A percentile compares a stretch with the other conserved stretches of the same genome.
Conservation (phyloP, 345 rosid genomes). For the Durio zibethinus region DNA sequence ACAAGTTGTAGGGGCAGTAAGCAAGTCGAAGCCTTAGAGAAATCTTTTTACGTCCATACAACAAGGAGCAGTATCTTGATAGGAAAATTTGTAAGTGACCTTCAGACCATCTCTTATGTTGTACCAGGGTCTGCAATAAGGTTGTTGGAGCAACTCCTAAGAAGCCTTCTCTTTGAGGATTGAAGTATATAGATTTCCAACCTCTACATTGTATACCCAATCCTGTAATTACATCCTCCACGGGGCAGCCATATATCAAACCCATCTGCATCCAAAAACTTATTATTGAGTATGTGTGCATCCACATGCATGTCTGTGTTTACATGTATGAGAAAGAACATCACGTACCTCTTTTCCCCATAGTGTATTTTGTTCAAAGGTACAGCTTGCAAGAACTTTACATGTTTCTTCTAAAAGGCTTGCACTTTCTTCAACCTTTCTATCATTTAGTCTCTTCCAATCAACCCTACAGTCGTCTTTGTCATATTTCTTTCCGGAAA, state of each 20-base stretch:
- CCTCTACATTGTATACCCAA: constrained; percentile 38
- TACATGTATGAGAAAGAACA: too few species aligned
- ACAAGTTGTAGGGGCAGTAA: neutral
- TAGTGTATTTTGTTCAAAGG: neutral
- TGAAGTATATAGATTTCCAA: constrained; percentile 37
- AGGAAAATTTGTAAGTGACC: neutral
- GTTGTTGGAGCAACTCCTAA: constrained; percentile 40
- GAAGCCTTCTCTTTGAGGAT: constrained; percentile 39
- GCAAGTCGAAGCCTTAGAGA: constrained; percentile 5
- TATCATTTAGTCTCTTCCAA: neutral
- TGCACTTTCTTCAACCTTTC: neutral
- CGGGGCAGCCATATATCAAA: constrained; percentile 28
- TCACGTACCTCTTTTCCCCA: neutral
- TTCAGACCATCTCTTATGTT: neutral
- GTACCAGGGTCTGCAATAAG: neutral
- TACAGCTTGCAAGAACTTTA: neutral
- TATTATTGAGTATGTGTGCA: neutral
- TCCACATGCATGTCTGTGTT: too few species aligned
- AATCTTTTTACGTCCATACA: constrained; percentile 6
- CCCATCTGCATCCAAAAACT: neutral
- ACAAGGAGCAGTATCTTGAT: neutral
- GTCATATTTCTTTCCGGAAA: neutral
- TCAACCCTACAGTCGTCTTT: neutral
- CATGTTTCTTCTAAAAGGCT: neutral
- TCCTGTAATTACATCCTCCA: constrained; percentile 43